Conservation (phyloP, 495 filamentous ascomycete species). For the Clavariopsis aquatica region DNA sequence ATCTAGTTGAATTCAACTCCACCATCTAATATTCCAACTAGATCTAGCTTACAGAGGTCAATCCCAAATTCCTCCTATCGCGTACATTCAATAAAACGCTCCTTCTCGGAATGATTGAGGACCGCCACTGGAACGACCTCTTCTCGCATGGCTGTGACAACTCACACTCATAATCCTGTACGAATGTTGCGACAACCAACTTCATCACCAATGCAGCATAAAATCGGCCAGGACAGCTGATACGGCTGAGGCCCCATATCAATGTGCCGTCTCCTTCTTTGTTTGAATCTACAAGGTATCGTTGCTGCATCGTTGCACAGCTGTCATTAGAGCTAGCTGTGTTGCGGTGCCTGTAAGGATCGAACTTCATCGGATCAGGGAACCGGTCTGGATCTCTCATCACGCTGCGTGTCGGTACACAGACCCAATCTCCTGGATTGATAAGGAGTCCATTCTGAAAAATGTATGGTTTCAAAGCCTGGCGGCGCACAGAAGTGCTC, state of each 20-base stretch:
- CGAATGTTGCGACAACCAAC: conserved; percentile 3
- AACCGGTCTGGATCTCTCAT: too few species aligned
- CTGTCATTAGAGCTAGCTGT: too few species aligned
- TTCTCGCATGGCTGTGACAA: not conserved
- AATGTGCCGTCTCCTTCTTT: too few species aligned
- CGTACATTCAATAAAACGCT: not conserved
- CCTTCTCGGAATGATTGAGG: conserved; percentile 10
- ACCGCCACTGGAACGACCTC: conserved; percentile 8
- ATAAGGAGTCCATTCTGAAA: conserved; percentile 13
- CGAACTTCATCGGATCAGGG: too few species aligned
- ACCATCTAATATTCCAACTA: too few species aligned
- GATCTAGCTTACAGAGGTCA: too few species aligned
- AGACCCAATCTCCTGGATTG: conserved; percentile 4
- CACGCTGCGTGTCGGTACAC: conserved; percentile 10
- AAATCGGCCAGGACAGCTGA: conserved; percentile 11
- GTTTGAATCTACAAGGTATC: too few species aligned
- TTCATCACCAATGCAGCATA: conserved; percentile 14
- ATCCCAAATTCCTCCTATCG: too few species aligned
- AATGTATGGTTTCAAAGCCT: conserved; percentile 8
- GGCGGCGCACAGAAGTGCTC: conserved; percentile 8
- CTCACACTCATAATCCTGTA: conserved; percentile 10
- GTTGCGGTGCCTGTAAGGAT: too few species aligned
- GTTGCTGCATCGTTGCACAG: too few species aligned
- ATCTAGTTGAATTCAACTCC: too few species aligned
- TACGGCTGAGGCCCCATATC: conserved; percentile 9